phyloP scores from a whole-genome alignment of 1,139 yeast species.

The Taphrina confusa region DNA sequence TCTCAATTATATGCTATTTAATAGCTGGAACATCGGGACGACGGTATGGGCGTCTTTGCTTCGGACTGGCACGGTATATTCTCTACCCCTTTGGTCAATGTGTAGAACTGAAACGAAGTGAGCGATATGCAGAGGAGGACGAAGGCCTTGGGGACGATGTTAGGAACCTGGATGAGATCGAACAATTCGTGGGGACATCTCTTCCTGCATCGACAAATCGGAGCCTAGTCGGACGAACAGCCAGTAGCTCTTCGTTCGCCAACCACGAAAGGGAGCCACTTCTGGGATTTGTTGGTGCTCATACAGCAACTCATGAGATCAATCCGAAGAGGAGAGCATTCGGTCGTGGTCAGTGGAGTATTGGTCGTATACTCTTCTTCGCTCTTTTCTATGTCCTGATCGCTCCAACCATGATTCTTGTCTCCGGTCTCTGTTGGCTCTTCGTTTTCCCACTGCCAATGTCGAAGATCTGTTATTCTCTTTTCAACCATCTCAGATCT shows the following conservation, averaged over 20 bases:
- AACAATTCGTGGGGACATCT: constrained; percentile 7
- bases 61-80: constrained; percentile 68
- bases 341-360: constrained; percentile 91
- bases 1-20: constrained; percentile 52
- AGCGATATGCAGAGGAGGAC: constrained; percentile 81
- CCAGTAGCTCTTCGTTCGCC: constrained; percentile 7
- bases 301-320: constrained; percentile 26
- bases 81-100: constrained; percentile 87
- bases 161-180: constrained; percentile 49
- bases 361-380: constrained; percentile 78
- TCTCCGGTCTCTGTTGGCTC: constrained; percentile 73
- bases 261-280: constrained; percentile 19
- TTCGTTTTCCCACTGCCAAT: constrained; percentile 89
- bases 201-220: not conserved
- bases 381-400: constrained; percentile 67
- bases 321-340: constrained; percentile 57
- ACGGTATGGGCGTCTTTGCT: constrained; percentile 63
- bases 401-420: constrained; percentile 63
- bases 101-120: constrained; percentile 74
- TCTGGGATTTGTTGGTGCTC: constrained; percentile 27
- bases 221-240: not conserved
- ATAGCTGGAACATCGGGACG: constrained; percentile 50
- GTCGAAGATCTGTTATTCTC: constrained; percentile 70
- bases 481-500: constrained; percentile 77
- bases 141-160: constrained; percentile 83